Evolutionary conservation across 2,329 filamentous ascomycete species (phyloP), one percentile per base, ranked within the genome.

Genomic region (Fusarium sp.): DNA sequence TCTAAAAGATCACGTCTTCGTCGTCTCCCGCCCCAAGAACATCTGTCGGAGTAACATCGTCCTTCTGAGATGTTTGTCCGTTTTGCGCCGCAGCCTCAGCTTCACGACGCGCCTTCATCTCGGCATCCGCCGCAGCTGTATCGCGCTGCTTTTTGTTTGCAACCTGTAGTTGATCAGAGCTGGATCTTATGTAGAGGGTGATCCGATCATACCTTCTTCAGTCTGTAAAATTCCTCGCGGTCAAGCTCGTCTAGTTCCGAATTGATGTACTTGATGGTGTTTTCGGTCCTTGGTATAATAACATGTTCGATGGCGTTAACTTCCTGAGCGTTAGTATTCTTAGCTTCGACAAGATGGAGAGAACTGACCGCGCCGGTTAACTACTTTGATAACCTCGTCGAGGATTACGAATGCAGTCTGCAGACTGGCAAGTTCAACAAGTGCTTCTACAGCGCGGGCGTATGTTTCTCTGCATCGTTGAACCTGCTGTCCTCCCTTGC

Each of bases 251-350:
- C 96, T 18, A 99, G 88, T 80, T 99, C 96, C 2, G 95, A 97
- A 83, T 98, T 98, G 86, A 98, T 98, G 78, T 98, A 99, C 83
- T 97, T 98, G 85, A 99, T 99, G n/a, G 96, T 99, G 78, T 98
- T 99, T 80, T 99, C 96, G 16, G 96, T 99, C 72, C 96, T 88
- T 14, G 96, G 96, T 76, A 99, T 99, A 74, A 99, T 98, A 75
- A 99, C 93, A 80, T 97, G 92, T 81, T 96, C 93, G 77, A 98
- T 98, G 61, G 95, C 95, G 78, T 98, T 98, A 20, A 98, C 95
- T 93, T 24, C 57, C 12, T 69, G 46, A 64, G 18, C 25, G 62
- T 68, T 37, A 63, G 53, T 20, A 52, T 46, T 9, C n/a, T 10
- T 13, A 25, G 7, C 14, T n/a, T 47, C 16, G n/a, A 11, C 13